phyloP scores from a whole-genome alignment of 2,329 filamentous ascomycete species.

The Apiospora malaysiana region DNA sequence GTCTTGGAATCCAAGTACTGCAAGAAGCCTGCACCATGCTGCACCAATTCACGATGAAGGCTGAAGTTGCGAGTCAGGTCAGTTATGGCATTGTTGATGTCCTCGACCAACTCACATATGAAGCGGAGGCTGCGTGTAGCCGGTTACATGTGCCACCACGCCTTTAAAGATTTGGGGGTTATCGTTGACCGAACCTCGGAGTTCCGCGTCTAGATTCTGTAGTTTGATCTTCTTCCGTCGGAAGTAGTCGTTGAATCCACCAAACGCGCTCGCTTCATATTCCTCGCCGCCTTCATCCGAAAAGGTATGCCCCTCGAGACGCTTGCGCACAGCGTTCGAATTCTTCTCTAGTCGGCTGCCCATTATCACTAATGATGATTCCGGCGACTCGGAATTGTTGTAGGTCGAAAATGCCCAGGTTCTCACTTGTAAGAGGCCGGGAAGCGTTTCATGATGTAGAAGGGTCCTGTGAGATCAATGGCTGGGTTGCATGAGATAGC shows the following conservation, averaged over 20 bases:
- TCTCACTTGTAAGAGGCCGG: background rate
- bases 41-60: constrained; percentile 84
- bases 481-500: background rate
- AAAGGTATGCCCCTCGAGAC: constrained; percentile 73
- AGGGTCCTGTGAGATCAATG: background rate
- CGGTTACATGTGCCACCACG: constrained; percentile 89
- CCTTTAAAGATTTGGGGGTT: constrained; percentile 89
- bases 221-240: constrained; percentile 96
- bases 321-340: constrained; percentile 65
- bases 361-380: constrained; percentile 49
- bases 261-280: constrained; percentile 85
- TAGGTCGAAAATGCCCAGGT: background rate
- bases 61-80: constrained; percentile 36
- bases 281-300: constrained; percentile 86
- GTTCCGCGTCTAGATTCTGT: constrained; percentile 87
- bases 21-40: constrained; percentile 91
- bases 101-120: constrained; percentile 65
- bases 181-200: constrained; percentile 71
- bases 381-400: background rate
- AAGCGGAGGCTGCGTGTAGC: constrained; percentile 93
- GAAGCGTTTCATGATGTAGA: background rate
- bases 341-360: constrained; percentile 67
- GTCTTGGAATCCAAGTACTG: constrained; percentile 97
- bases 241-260: constrained; percentile 91
- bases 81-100: background rate